Percentiles rank a stretch among this genome's conserved stretches.
phyloP scores from a whole-genome alignment of 768 basidiomycete genomes.

The Lanmaoa pseudosensibilis region DNA sequence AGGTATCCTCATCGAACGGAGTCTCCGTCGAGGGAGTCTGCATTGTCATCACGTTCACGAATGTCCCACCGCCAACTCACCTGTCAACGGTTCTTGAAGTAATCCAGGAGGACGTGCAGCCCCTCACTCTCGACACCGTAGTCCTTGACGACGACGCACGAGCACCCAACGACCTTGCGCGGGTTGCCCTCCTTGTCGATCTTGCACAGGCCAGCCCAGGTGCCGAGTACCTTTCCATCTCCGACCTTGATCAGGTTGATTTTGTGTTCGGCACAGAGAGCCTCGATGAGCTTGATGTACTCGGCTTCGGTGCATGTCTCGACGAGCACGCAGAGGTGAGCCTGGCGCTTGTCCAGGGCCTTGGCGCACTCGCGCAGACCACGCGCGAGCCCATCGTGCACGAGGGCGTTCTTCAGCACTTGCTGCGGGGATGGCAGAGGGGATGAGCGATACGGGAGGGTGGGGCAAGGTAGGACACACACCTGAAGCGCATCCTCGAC shows the following conservation, averaged over 20 bases:
- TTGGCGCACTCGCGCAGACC: conserved; percentile 98
- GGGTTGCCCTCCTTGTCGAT: conserved; percentile 99
- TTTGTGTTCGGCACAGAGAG: conserved; percentile 98
- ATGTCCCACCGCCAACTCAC: conserved; percentile 27
- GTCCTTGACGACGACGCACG: conserved; percentile 96
- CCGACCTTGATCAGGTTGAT: conserved; percentile 99
- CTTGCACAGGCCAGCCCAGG: conserved; percentile 99
- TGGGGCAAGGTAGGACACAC: conserved; percentile 9
- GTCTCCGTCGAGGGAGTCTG: conserved; percentile 94
- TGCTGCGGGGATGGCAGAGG: conserved; percentile 50
- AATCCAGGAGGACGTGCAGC: conserved; percentile 88
- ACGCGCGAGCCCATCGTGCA: conserved; percentile 97
- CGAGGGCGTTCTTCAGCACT: conserved; percentile 98
- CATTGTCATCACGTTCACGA: conserved; percentile 63
- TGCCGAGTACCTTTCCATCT: conserved; percentile 96
- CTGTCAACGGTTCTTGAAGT: conserved; percentile 90
- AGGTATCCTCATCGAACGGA: conserved; percentile 59
- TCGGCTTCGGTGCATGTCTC: conserved; percentile 99
- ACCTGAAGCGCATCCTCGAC: conserved; percentile 95
- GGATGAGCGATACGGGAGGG: neutral
- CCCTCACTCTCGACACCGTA: conserved; percentile 96
- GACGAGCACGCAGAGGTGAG: conserved; percentile 97
- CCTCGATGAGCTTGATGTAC: conserved; percentile 99
- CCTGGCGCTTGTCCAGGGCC: conserved; percentile 97
- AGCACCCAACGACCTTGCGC: conserved; percentile 91